Base-by-base conservation (phyloP, 768 basidiomycete genomes). In the Mycena indigotica region DNA sequence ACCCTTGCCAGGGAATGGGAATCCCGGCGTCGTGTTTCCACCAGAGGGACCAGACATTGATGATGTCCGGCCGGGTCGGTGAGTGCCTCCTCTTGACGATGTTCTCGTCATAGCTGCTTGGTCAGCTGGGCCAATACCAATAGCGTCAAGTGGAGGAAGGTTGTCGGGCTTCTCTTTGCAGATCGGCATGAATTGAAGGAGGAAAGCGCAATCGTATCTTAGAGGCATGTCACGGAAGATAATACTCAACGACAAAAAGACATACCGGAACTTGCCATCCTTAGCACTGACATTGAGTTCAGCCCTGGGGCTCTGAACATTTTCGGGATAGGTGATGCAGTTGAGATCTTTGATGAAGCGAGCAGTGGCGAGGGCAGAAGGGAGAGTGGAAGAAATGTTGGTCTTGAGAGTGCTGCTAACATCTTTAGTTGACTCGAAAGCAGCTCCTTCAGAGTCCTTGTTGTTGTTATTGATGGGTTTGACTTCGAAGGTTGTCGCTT, bases 171-270 rank as follows among this genome's bases (percentile, higher is more conserved):
- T 95, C 76, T 97, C 96, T 72, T 86, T 91, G 80, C 97, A 99
- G 58, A 96, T 75, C 24, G 77, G 74, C 91, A 96, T 95, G 77
- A 99, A 99, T 70, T 99, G 96, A 57, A 99, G 75, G 24, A 99
- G 83, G 85, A 99, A 99, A 19, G 95, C 93, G 32, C 95, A 93
- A 71, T 98, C 94, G 70, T 99, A 99, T 67, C 96, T 93, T 60
- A 52, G 1, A 40, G 44, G 26, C 23, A 35, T 25, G 1, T 30
- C 5, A 25, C 26, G 16, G 13, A 24, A 5, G 28, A 23, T 40
- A 16, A 35, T 23, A 30, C 8, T 24, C 15, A 8, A 13, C 17
- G 28, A 21, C 23, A 41, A 46, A 29, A n/a, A 52, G 24, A 57
- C 66, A 58, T 73, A 91, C 92, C 88, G 84, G 79, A 93, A 96